These are phyloP conservation scores for Leucocoprinus sp. DNA, from an alignment of 768 basidiomycete genomes.

Conservation along the genomic window DNA sequence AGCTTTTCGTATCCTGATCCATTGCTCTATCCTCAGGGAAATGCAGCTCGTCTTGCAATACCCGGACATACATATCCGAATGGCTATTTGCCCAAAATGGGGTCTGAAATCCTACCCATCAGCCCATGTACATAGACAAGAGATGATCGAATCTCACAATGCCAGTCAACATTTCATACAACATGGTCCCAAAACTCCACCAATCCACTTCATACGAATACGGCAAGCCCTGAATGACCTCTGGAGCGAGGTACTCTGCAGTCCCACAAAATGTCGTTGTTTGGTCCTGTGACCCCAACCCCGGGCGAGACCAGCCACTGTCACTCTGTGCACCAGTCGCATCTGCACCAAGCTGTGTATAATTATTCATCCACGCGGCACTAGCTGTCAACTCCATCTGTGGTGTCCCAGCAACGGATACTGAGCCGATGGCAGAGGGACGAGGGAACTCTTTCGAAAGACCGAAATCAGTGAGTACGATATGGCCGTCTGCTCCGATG, in stretches of 20 bases:
- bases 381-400: constrained; percentile 48
- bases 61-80: constrained; percentile 90
- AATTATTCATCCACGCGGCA: constrained; percentile 56
- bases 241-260: constrained; percentile 95
- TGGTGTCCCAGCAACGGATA: constrained; percentile 52
- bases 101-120: constrained; percentile 44
- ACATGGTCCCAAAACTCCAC: constrained; percentile 98
- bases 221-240: constrained; percentile 85
- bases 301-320: constrained; percentile 49
- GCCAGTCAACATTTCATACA: constrained; percentile 95
- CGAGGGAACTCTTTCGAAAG: constrained; percentile 86
- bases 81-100: constrained; percentile 92
- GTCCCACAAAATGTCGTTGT: constrained; percentile 92
- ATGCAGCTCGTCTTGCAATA: constrained; percentile 81
- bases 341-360: constrained; percentile 9
- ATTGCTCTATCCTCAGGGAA: constrained; percentile 90
- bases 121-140: constrained; percentile 8
- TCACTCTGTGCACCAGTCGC: constrained; percentile 28
- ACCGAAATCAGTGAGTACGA: constrained; percentile 96
- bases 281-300: constrained; percentile 44
- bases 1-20: constrained; percentile 90
- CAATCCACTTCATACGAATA: constrained; percentile 96
- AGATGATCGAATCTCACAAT: constrained; percentile 54
- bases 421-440: constrained; percentile 21
- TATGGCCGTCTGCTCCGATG: constrained; percentile 90